These are phyloP conservation scores for Colletotrichum sp. DNA, from an alignment of 2,329 filamentous ascomycete genomes.

Conservation along the genomic window DNA sequence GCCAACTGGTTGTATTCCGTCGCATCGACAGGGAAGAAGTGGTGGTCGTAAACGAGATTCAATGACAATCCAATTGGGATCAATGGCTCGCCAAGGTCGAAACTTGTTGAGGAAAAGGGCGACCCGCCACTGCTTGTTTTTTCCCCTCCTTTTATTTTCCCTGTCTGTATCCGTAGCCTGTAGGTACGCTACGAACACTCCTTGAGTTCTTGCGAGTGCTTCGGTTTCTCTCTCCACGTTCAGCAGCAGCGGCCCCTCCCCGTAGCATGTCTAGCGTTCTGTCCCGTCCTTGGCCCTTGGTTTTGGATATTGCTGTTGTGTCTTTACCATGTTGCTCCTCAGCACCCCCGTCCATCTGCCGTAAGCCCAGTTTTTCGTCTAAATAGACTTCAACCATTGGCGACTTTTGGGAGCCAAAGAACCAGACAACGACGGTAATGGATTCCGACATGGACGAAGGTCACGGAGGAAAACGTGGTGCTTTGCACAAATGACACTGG, in stretches of 20 bases:
- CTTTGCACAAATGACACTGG: not conserved
- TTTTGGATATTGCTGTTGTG: not conserved
- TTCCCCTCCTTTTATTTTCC: not conserved
- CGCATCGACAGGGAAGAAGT: not conserved
- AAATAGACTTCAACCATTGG: not conserved
- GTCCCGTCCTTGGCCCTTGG: not conserved
- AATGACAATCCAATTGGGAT: not conserved
- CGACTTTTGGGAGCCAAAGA: not conserved
- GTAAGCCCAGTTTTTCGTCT: not conserved
- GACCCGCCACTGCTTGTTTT: not conserved
- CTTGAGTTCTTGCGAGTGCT: not conserved
- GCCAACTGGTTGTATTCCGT: not conserved
- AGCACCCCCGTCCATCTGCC: not conserved
- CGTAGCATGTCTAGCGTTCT: not conserved
- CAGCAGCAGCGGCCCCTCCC: not conserved
- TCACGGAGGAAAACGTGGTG: not conserved
- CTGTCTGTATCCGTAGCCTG: not conserved
- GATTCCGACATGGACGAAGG: not conserved
- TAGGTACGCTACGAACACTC: not conserved
- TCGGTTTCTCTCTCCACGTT: not conserved
- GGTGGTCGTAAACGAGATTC: not conserved
- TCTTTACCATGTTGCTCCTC: not conserved
- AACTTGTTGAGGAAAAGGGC: slow-evolving; percentile 16
- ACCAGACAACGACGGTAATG: not conserved
- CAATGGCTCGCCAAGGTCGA: slow-evolving; percentile 2